Evolutionary conservation across 352 stramenopile species (phyloP).

Genomic region (Blastocystis sp.): DNA sequence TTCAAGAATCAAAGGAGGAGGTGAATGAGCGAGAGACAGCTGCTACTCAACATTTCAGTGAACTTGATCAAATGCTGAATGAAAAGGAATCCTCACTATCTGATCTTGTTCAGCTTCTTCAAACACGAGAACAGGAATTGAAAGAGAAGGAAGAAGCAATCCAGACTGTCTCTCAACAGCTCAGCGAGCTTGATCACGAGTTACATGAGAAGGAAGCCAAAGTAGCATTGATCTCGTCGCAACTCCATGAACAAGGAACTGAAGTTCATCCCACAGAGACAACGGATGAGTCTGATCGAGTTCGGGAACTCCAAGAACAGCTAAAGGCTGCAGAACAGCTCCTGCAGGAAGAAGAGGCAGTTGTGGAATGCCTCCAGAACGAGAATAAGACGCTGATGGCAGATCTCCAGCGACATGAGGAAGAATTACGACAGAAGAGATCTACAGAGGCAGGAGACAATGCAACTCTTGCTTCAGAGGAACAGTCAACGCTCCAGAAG

Average conservation of each 20-base stretch:
- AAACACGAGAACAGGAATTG: background rate
- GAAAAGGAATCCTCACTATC: background rate
- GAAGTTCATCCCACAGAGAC: too few relatives aligned
- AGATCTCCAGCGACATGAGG: too few relatives aligned
- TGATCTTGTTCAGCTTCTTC: background rate
- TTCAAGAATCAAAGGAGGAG: background rate
- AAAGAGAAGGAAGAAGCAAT: background rate
- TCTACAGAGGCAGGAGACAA: too few relatives aligned
- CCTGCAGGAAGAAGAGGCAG: background rate
- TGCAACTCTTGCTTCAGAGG: too few relatives aligned
- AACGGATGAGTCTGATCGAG: too few relatives aligned
- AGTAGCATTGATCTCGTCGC: too few relatives aligned
- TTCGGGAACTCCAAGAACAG: too few relatives aligned
- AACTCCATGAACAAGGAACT: too few relatives aligned
- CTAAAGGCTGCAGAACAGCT: background rate
- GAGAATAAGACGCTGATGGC: background rate
- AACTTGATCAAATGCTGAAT: background rate
- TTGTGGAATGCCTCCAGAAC: background rate
- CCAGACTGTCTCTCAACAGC: background rate
- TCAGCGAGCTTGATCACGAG: background rate
- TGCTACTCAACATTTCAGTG: background rate
- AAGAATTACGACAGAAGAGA: too few relatives aligned
- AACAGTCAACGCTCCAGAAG: too few relatives aligned
- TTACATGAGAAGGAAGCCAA: too few relatives aligned
- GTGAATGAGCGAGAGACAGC: background rate